A percentile compares a stretch with the other conserved stretches of the same genome.
These are phyloP conservation scores for Aspergillus sp. DNA, from an alignment of 2,329 filamentous ascomycete genomes.

Conservation along the genomic window DNA sequence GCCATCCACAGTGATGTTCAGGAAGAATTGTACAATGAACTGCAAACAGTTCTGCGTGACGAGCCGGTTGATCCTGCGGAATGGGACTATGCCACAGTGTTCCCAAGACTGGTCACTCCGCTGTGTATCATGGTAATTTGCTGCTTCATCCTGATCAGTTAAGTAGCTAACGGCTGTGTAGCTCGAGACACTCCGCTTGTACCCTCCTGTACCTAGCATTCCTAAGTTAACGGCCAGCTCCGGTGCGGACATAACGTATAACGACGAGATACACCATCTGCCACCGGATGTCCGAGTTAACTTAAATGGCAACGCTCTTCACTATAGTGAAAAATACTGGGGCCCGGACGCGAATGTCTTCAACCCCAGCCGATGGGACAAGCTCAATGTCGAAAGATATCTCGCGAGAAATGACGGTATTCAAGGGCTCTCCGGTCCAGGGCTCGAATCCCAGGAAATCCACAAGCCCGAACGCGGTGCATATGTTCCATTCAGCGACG, in stretches of 20 bases:
- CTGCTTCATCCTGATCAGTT: background rate
- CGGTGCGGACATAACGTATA: conserved; percentile 14
- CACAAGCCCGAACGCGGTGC: conserved; percentile 22
- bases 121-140: conserved; percentile 23
- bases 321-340: conserved; percentile 25
- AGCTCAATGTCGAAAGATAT: conserved; percentile 19
- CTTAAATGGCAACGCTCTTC: conserved; percentile 17
- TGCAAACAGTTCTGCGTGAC: conserved; percentile 26
- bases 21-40: conserved; percentile 47
- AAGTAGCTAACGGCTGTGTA: conserved; percentile 17
- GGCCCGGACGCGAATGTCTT: conserved; percentile 16
- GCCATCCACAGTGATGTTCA: conserved; percentile 48
- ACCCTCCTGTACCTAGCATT: conserved; percentile 32
- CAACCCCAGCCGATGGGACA: conserved; percentile 23
- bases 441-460: conserved; percentile 9
- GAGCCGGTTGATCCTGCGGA: conserved; percentile 18
- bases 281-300: conserved; percentile 16
- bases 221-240: conserved; percentile 29
- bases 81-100: conserved; percentile 39
- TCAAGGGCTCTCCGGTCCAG: conserved; percentile 14
- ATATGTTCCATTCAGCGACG: conserved; percentile 26
- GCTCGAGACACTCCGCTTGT: conserved; percentile 46
- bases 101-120: conserved; percentile 37
- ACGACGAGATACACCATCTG: conserved; percentile 15
- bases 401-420: conserved; percentile 18